Evolutionary conservation across 2,329 filamentous ascomycete genomes (phyloP), one percentile per base, ranked within the genome.

Genomic region (Incumbomyces lentus): DNA sequence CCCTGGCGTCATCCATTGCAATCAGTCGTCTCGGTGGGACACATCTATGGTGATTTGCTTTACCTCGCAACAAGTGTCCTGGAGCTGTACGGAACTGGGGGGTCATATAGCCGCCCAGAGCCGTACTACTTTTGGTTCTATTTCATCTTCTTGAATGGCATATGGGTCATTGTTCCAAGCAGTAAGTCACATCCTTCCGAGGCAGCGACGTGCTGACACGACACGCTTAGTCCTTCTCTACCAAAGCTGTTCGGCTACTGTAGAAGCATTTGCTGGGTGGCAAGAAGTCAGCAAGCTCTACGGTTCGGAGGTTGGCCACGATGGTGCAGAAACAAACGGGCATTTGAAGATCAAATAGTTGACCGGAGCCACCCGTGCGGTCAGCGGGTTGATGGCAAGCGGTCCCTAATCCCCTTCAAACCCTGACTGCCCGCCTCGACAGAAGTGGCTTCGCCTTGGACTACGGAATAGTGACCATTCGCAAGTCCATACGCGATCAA

Each of bases 121-220:
- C 65, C 69, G 3, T 75, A 75, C 52, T 82, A 82, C 61, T 82
- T 78, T 60, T 82, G 78, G 76, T 67, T 73, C 34, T 82, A 82
- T 61, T 82, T 78, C 59, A 72, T 82, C 47, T 63, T 77, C 29
- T 79, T 81, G 76, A 82, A 82, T 57, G 71, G 72, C 43, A 76
- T 81, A 59, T 82, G 79, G 79, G 79, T 82, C 46, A 66, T 79
- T 29, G 73, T 82, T 44, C 79, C 79, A 5, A 63, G 62, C 16
- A 63, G 75, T 78, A 61, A 66, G 74, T 69, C 34, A 14, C 13
- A 6, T 22, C 17, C 11, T 16, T 2, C 11, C 6, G 14, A 33
- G 32, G 14, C 2, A 6, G 14, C 6, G 13, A 16, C 17, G 29
- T 14, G 36, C 46, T 51, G 18, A 51, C 40, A 26, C 4, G 22